phyloP scores from a whole-genome alignment of 2,329 filamentous ascomycete genomes.

The Verticillium albo-atrum region DNA sequence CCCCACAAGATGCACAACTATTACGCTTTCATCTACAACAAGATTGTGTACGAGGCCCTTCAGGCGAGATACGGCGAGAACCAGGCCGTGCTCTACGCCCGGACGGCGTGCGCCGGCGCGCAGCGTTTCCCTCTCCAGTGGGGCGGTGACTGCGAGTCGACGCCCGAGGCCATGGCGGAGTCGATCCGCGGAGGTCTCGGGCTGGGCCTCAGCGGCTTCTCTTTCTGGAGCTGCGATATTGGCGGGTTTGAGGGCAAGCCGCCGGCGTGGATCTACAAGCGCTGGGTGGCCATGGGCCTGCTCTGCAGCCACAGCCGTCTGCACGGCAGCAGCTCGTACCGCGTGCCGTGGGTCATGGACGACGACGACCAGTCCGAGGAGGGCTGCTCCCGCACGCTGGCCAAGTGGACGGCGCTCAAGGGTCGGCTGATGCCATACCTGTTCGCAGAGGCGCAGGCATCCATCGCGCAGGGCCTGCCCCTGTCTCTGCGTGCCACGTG shows the following conservation, averaged over 20 bases:
- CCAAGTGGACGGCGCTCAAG: constrained; percentile 45
- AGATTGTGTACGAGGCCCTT: constrained; percentile 62
- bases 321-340: constrained; percentile 66
- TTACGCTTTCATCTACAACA: constrained; percentile 71
- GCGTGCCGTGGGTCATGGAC: constrained; percentile 72
- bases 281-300: constrained; percentile 73
- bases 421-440: constrained; percentile 49
- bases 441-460: constrained; percentile 35
- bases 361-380: constrained; percentile 53
- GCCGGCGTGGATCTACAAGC: constrained; percentile 66
- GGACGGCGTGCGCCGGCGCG: constrained; percentile 61
- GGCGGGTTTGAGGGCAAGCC: constrained; percentile 68
- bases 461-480: constrained; percentile 49
- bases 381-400: constrained; percentile 46
- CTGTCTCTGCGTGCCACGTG: constrained; percentile 61
- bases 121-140: constrained; percentile 67
- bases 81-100: constrained; percentile 62
- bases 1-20: constrained; percentile 70
- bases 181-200: constrained; percentile 62
- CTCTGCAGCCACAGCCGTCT: constrained; percentile 66
- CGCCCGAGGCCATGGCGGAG: constrained; percentile 69
- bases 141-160: constrained; percentile 74
- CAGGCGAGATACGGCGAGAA: constrained; percentile 44
- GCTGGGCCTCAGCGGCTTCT: constrained; percentile 59
- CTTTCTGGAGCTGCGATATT: constrained; percentile 68